These are phyloP conservation scores for Cercospora sesami DNA, from an alignment of 2,329 filamentous ascomycete genomes.

Conservation along the genomic window DNA sequence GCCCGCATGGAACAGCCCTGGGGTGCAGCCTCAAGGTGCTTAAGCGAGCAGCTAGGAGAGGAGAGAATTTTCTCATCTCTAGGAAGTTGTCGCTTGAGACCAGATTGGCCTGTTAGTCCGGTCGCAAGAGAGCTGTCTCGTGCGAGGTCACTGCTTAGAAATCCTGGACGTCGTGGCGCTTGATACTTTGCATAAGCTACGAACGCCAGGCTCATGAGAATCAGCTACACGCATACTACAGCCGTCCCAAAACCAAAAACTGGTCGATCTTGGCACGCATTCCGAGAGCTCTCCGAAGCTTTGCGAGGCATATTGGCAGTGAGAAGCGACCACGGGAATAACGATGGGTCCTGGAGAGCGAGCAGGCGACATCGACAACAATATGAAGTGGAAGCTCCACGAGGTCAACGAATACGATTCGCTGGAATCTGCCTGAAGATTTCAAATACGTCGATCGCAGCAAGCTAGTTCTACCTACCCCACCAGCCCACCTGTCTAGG, in stretches of 20 bases:
- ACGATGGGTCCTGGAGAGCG: neutral
- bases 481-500: neutral
- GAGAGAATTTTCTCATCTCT: neutral
- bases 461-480: neutral
- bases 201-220: neutral
- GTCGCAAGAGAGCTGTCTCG: neutral
- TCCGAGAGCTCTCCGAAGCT: neutral
- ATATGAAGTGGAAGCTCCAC: neutral
- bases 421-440: neutral
- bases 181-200: neutral
- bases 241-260: neutral
- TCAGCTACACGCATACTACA: neutral
- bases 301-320: neutral
- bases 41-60: neutral
- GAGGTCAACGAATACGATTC: neutral
- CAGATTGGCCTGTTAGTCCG: neutral
- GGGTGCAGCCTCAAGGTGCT: too few species aligned
- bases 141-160: neutral
- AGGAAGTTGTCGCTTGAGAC: neutral
- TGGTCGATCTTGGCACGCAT: neutral
- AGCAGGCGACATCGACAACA: neutral
- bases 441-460: neutral
- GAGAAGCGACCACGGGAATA: neutral
- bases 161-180: neutral
- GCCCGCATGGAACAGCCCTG: too few species aligned